Conservation (phyloP, 495 filamentous ascomycete genomes). For the Aeminium ludgeri region DNA sequence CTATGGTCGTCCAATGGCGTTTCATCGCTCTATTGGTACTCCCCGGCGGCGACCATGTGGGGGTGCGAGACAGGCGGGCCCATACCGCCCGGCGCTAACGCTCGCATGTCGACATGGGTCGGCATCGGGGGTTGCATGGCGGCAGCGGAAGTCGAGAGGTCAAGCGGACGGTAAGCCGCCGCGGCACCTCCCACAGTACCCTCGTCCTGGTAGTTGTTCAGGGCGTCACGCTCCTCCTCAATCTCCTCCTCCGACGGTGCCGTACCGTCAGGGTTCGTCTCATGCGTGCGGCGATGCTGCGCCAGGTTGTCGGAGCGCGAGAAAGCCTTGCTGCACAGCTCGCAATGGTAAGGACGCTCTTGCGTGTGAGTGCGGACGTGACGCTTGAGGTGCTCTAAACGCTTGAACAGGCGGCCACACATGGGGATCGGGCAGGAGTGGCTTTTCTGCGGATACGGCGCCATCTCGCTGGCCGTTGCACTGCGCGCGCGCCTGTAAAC, state of each 20-base stretch:
- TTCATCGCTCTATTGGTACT: constrained; percentile 6
- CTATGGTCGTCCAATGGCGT: no score
- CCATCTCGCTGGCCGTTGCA: constrained; percentile 89
- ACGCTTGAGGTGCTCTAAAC: constrained; percentile 95
- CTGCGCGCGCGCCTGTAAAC: constrained; percentile 82
- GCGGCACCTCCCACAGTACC: not conserved
- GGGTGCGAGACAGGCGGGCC: not conserved
- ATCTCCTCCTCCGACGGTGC: constrained; percentile 55
- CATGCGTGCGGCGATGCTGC: constrained; percentile 95
- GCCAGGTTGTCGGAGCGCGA: constrained; percentile 96
- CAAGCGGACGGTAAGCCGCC: no score
- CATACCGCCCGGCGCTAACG: constrained; percentile 6
- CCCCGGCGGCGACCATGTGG: constrained; percentile 3
- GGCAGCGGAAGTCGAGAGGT: no score
- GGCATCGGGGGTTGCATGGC: constrained; percentile 1
- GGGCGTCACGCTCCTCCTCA: constrained; percentile 54
- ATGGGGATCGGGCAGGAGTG: constrained; percentile 98
- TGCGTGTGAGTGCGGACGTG: constrained; percentile 99
- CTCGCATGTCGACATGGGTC: constrained; percentile 11
- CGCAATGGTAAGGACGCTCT: constrained; percentile 94
- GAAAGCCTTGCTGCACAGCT: constrained; percentile 95
- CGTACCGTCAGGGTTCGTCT: constrained; percentile 53
- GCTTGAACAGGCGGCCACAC: constrained; percentile 94
- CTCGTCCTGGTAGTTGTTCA: constrained; percentile 57
- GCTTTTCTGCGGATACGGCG: constrained; percentile 91